Conservation (phyloP, 169 alveolate genomes). For the Eimeria sp. region DNA sequence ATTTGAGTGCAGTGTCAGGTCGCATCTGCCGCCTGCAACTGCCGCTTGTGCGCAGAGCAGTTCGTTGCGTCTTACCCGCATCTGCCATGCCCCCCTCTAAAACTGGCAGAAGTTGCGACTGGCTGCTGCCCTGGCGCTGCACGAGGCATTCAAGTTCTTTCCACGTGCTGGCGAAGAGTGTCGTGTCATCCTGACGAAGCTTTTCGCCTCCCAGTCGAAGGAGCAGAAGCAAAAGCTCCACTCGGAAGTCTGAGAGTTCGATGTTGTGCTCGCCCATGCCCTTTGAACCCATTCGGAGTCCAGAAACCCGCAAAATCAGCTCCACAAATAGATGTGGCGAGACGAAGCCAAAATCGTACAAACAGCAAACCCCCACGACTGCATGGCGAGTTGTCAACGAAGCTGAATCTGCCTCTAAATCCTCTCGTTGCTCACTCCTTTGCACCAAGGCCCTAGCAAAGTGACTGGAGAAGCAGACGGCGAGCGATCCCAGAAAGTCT, state of each 20-base stretch:
- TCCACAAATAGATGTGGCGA: conserved; percentile 48
- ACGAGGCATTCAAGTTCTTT: conserved; percentile 21
- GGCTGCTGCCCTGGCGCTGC: not conserved
- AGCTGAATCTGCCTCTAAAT: conserved; percentile 1
- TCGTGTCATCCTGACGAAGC: conserved; percentile 63
- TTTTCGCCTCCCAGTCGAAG: conserved; percentile 79
- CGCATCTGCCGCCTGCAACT: not conserved
- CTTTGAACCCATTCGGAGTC: not conserved
- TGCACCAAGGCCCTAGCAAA: conserved; percentile 23
- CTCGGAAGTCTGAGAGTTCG: conserved; percentile 63
- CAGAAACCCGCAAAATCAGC: conserved; percentile 10
- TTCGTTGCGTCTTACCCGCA: not conserved
- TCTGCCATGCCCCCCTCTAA: not conserved
- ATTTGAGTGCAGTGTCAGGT: not conserved
- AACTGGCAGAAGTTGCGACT: not conserved
- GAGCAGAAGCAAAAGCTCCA: conserved; percentile 67
- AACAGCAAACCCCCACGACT: conserved; percentile 60
- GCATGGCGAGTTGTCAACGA: conserved; percentile 45
- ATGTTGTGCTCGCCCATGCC: not conserved
- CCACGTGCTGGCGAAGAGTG: conserved; percentile 70
- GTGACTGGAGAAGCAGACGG: conserved; percentile 19
- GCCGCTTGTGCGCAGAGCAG: not conserved
- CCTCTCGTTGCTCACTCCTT: conserved; percentile 1
- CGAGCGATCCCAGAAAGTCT: conserved; percentile 37
- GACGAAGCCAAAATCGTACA: conserved; percentile 59